A percentile compares a stretch with the other conserved stretches of the same genome.
These are phyloP conservation scores for Cephaloascus fragrans DNA, from an alignment of 805 yeast genomes.

Conservation along the genomic window DNA sequence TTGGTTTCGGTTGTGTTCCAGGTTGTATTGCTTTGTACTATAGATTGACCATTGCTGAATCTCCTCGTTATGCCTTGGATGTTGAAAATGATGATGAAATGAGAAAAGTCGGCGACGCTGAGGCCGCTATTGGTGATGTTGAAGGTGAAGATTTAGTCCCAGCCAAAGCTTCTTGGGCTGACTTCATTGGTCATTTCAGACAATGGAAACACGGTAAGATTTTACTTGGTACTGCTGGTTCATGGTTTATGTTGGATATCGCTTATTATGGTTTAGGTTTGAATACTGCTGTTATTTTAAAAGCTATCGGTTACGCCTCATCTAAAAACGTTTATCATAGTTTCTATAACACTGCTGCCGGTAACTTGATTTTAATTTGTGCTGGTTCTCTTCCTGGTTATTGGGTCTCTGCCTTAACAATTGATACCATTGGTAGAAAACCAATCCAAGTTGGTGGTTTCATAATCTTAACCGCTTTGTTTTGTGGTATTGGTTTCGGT, in stretches of 20 bases:
- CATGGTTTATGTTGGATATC: conserved; percentile 86
- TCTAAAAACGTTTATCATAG: conserved; percentile 58
- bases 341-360: conserved; percentile 74
- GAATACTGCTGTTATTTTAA: conserved; percentile 70
- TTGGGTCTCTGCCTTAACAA: conserved; percentile 74
- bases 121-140: conserved; percentile 22
- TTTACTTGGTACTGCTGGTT: conserved; percentile 80
- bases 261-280: conserved; percentile 86
- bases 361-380: conserved; percentile 85
- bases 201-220: conserved; percentile 87
- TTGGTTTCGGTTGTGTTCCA: conserved; percentile 89
- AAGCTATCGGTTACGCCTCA: conserved; percentile 78
- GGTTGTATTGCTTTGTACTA: conserved; percentile 77
- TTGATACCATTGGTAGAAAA: conserved; percentile 79
- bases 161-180: conserved; percentile 74
- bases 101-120: conserved; percentile 2
- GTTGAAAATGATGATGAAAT: conserved; percentile 19
- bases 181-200: conserved; percentile 62
- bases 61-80: conserved; percentile 85
- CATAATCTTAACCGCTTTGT: conserved; percentile 55
- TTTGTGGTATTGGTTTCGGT: conserved; percentile 79
- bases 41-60: conserved; percentile 91
- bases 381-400: conserved; percentile 96
- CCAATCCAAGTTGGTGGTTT: conserved; percentile 75
- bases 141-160: conserved; percentile 34